These are phyloP conservation scores for Pythium rhizo-oryzae DNA, from an alignment of 352 stramenopile species.

Conservation along the genomic window DNA sequence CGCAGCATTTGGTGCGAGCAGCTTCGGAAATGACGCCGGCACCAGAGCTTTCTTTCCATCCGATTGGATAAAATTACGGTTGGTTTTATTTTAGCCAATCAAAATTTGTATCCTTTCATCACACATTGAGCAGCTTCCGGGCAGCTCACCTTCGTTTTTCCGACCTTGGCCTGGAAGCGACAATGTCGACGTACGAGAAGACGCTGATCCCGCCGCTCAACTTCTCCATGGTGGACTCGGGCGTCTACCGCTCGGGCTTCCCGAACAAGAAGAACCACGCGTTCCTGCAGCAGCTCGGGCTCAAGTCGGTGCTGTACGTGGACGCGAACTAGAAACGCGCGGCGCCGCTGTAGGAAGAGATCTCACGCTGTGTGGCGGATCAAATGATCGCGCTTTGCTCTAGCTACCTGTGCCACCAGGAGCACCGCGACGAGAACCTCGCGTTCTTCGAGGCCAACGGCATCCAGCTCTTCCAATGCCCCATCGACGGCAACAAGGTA, in stretches of 20 bases:
- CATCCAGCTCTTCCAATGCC: slow-evolving; percentile 83
- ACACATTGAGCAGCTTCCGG: neutral
- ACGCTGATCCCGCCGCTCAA: slow-evolving; percentile 89
- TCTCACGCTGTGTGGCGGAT: neutral
- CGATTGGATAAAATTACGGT: slow-evolving; percentile 1
- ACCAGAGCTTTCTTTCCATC: neutral
- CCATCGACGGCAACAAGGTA: slow-evolving; percentile 90
- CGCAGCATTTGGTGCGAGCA: slow-evolving; percentile 2
- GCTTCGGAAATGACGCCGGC: slow-evolving; percentile 1
- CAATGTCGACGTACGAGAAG: slow-evolving; percentile 87
- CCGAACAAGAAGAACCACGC: slow-evolving; percentile 89
- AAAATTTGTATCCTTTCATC: neutral
- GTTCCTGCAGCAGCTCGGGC: slow-evolving; percentile 84
- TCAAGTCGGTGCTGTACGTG: slow-evolving; percentile 87
- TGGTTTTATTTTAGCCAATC: neutral
- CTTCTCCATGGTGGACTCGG: slow-evolving; percentile 89
- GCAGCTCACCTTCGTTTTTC: neutral
- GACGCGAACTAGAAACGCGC: too few species aligned
- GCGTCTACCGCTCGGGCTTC: slow-evolving; percentile 88
- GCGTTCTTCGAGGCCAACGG: slow-evolving; percentile 82
- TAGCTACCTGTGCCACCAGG: slow-evolving; percentile 84
- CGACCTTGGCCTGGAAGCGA: neutral
- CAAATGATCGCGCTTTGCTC: slow-evolving; percentile 11
- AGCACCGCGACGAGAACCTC: slow-evolving; percentile 81
- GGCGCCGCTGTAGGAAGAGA: neutral